These are phyloP conservation scores for Tulasnella sp. DNA, from an alignment of 768 basidiomycete genomes.

Conservation along the genomic window DNA sequence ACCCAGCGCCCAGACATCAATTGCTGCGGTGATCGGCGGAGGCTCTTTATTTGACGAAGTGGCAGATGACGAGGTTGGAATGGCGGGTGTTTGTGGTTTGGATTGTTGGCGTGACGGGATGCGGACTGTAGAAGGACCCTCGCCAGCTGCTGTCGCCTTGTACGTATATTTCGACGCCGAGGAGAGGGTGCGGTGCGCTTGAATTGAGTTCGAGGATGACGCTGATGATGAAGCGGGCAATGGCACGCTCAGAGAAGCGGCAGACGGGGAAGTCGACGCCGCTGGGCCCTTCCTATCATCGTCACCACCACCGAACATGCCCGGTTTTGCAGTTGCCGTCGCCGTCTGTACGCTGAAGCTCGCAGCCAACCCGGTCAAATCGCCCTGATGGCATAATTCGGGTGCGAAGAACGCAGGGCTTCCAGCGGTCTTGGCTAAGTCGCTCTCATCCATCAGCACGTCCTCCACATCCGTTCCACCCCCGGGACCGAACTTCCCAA, in stretches of 20 bases:
- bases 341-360: slow-evolving; percentile 22
- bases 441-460: slow-evolving; percentile 71
- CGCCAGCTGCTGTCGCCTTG: neutral
- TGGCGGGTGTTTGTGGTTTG: slow-evolving; percentile 3
- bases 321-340: slow-evolving; percentile 20
- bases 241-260: neutral
- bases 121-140: neutral
- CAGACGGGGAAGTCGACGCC: slow-evolving; percentile 18
- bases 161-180: neutral
- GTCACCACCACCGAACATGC: slow-evolving; percentile 9
- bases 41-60: slow-evolving; percentile 26
- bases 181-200: neutral
- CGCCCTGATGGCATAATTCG: slow-evolving; percentile 70
- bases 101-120: slow-evolving; percentile 11
- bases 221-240: neutral
- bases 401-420: slow-evolving; percentile 95
- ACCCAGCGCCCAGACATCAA: slow-evolving; percentile 97
- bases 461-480: neutral
- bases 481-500: neutral
- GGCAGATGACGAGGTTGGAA: slow-evolving; percentile 23
- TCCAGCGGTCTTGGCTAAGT: slow-evolving; percentile 83
- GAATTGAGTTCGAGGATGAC: neutral
- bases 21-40: slow-evolving; percentile 71
- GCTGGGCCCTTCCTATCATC: slow-evolving; percentile 14
- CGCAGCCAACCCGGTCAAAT: slow-evolving; percentile 23